Base-by-base conservation (phyloP, 495 filamentous ascomycete genomes). In the Annulohypoxylon moriforme region DNA sequence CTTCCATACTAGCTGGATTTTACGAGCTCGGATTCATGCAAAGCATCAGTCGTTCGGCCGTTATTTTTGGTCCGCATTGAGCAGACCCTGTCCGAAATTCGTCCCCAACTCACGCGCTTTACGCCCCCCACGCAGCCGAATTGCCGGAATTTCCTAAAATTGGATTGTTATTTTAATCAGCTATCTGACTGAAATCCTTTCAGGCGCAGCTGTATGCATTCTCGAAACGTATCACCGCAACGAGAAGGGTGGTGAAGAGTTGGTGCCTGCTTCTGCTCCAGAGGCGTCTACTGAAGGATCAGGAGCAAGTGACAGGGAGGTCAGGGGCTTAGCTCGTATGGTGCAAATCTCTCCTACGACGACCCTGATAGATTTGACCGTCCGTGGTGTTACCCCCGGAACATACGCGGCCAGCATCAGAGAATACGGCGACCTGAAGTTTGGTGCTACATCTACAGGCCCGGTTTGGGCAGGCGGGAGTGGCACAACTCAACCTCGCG, bases 121-220 rank as follows among this genome's bases (percentile, higher is more conserved):
- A 40, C 11, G 1, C 46, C 46, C 47, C 47, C 47, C 47, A 52
- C 47, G 24, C 29, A 29, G 24, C 47, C 47, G 47, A 24, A 7
- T 29, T 29, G 31, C 46, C 46, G 13, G 34, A 13, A 36, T 62
- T 16, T 60, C 65, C 53, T 64, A 29, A 52, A 46, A 42, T 47
- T 42, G 64, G 56, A 14, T 27, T 2, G 16, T 50, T 4, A 68
- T 38, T 25, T 36, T 16, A 40, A 42, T 49, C 57, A 64, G 33
- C 18, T 66, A 40, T 68, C 68, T 73, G 57, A 71, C 63, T 49
- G 47, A 72, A 34, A 66, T 72, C 42, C 65, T 60, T 33, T 57
- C 77, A 96, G 93, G 88, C 77, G 94, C 95, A 22, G 96, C 96
- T 34, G 96, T 99, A 34, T 96, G 93, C 80, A 98, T 99, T 77